Evolutionary conservation across 2,329 filamentous ascomycete genomes (phyloP).

Genomic region (Sarocladiaceae sp.): DNA sequence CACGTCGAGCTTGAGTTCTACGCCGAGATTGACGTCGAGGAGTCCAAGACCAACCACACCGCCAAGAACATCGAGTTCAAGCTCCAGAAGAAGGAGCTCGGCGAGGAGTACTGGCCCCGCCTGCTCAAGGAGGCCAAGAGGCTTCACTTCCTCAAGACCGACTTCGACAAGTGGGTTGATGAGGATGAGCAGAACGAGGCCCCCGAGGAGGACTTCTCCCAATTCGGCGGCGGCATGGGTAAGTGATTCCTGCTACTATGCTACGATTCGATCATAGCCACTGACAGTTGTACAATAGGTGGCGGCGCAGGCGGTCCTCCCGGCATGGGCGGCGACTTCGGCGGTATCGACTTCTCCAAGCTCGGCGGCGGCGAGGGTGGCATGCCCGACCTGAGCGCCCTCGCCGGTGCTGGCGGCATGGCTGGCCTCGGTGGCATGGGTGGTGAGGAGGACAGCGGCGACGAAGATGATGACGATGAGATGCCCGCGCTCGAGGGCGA

Average conservation of each 20-base stretch:
- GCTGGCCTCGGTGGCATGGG: conserved; percentile 45
- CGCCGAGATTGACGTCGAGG: conserved; percentile 80
- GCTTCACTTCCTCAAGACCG: conserved; percentile 94
- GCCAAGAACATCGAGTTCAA: conserved; percentile 84
- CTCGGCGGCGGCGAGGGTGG: conserved; percentile 53
- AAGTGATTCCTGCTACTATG: conserved; percentile 27
- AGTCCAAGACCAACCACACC: conserved; percentile 85
- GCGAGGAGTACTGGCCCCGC: conserved; percentile 92
- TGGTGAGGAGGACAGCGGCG: conserved; percentile 42
- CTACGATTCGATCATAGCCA: not conserved
- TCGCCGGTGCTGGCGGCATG: conserved; percentile 62
- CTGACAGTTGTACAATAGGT: not conserved
- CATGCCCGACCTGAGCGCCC: conserved; percentile 28
- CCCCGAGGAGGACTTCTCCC: conserved; percentile 72
- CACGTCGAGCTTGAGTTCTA: conserved; percentile 83
- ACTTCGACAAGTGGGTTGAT: conserved; percentile 99
- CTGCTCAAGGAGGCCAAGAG: conserved; percentile 88
- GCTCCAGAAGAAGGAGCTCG: conserved; percentile 94
- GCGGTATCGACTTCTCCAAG: conserved; percentile 92
- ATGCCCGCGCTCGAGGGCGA: conserved; percentile 75
- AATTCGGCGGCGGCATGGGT: conserved; percentile 64
- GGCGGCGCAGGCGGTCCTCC: conserved; percentile 39
- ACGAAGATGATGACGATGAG: conserved; percentile 69
- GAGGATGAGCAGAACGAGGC: conserved; percentile 97
- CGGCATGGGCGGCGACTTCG: conserved; percentile 64